These are phyloP conservation scores for Puccinia brachypodii DNA, from an alignment of 1,284 basidiomycete genomes.

Conservation along the genomic window DNA sequence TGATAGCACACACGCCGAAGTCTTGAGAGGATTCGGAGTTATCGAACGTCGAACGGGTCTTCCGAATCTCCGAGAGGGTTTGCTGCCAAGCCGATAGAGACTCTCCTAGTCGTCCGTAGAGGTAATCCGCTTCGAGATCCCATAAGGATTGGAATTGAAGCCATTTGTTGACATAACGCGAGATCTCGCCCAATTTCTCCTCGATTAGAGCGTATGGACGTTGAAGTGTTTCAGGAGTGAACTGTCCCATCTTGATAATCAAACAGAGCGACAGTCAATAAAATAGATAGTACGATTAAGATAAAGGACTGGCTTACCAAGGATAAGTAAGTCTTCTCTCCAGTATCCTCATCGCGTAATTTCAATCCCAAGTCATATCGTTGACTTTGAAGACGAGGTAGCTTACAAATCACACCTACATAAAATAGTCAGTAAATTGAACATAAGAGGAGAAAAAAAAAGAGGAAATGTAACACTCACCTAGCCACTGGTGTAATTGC, in stretches of 20 bases:
- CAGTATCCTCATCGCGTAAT: slow-evolving; percentile 41
- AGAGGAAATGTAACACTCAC: slow-evolving; percentile 58
- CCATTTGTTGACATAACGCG: slow-evolving; percentile 93
- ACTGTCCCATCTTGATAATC: slow-evolving; percentile 69
- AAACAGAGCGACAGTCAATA: neutral
- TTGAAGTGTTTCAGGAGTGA: slow-evolving; percentile 72
- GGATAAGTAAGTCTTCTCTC: slow-evolving; percentile 66
- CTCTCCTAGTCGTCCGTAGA: slow-evolving; percentile 82
- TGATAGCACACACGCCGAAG: slow-evolving; percentile 81
- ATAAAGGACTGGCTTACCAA: slow-evolving; percentile 61
- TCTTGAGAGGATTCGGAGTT: slow-evolving; percentile 92
- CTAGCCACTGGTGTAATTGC: slow-evolving; percentile 86
- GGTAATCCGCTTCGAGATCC: slow-evolving; percentile 95
- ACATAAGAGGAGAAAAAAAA: neutral
- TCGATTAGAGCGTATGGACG: slow-evolving; percentile 85
- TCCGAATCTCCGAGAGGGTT: slow-evolving; percentile 91
- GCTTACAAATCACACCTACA: slow-evolving; percentile 78
- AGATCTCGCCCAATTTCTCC: slow-evolving; percentile 78
- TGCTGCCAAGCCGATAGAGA: slow-evolving; percentile 76
- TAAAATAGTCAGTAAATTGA: neutral
- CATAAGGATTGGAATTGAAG: slow-evolving; percentile 97
- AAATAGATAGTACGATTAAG: neutral
- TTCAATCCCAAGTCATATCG: slow-evolving; percentile 93
- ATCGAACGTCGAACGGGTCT: slow-evolving; percentile 91
- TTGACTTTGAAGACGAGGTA: slow-evolving; percentile 85